Evolutionary conservation across 2,329 filamentous ascomycete species (phyloP).

Genomic region (Botryosphaeria dothidea): DNA sequence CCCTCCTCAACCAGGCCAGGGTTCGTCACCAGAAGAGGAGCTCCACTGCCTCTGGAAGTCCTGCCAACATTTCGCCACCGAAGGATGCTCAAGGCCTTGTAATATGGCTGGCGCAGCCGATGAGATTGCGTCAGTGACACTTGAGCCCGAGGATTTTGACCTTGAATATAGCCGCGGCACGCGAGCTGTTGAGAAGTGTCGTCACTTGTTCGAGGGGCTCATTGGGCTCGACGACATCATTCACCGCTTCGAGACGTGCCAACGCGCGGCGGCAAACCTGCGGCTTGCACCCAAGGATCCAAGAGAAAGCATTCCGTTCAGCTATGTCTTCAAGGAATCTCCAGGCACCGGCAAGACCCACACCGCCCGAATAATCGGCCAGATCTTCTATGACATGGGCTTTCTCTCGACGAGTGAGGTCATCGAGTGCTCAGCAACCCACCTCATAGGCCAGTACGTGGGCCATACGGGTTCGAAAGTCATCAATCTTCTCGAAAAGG

Average conservation of each 20-base stretch:
- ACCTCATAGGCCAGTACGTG: conserved; percentile 68
- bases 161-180: background rate
- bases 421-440: conserved; percentile 65
- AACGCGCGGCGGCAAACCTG: background rate
- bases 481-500: background rate
- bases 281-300: background rate
- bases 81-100: too few species aligned
- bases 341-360: conserved; percentile 70
- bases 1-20: background rate
- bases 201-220: background rate
- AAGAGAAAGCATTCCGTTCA: background rate
- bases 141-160: background rate
- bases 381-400: conserved; percentile 74
- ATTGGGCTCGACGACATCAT: background rate
- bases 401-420: conserved; percentile 63
- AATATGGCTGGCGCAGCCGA: too few species aligned
- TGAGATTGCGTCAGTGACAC: background rate
- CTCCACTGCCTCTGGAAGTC: too few species aligned
- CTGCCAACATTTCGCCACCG: too few species aligned
- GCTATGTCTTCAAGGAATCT: background rate
- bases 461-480: conserved; percentile 65
- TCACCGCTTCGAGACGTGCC: background rate
- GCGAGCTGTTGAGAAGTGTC: background rate
- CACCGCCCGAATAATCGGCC: conserved; percentile 70
- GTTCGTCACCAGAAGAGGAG: background rate